phyloP scores from a whole-genome alignment of 2,329 filamentous ascomycete species.

The Madurella mycetomatis region DNA sequence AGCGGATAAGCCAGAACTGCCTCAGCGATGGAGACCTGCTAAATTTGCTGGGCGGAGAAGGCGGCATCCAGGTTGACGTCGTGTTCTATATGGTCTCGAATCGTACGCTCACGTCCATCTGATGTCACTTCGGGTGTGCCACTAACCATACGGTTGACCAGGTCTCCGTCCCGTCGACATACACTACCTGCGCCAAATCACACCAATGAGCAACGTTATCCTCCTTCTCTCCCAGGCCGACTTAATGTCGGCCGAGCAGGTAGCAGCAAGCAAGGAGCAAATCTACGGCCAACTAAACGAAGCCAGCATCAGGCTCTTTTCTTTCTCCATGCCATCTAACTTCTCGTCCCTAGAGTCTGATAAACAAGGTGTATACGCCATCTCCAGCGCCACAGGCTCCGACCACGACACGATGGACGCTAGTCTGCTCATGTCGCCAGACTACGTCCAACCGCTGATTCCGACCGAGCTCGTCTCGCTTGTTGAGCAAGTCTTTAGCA shows the following conservation, averaged over 20 bases:
- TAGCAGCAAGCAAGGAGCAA: slow-evolving; percentile 55
- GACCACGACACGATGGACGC: slow-evolving; percentile 87
- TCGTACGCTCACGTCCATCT: slow-evolving; percentile 45
- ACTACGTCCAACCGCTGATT: slow-evolving; percentile 78
- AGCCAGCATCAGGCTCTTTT: slow-evolving; percentile 60
- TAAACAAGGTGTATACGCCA: slow-evolving; percentile 56
- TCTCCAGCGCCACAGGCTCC: slow-evolving; percentile 68
- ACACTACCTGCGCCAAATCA: slow-evolving; percentile 65
- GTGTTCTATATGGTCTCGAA: slow-evolving; percentile 77
- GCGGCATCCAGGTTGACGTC: slow-evolving; percentile 78
- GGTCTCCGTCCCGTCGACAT: slow-evolving; percentile 61
- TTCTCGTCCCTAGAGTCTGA: slow-evolving; percentile 26
- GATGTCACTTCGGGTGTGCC: not conserved
- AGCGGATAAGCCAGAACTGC: slow-evolving; percentile 58
- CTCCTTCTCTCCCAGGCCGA: slow-evolving; percentile 78
- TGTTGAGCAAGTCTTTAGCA: slow-evolving; percentile 70
- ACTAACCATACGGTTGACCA: slow-evolving; percentile 32
- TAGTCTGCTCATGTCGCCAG: slow-evolving; percentile 85
- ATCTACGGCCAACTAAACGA: slow-evolving; percentile 53
- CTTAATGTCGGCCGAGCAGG: slow-evolving; percentile 54
- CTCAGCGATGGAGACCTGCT: slow-evolving; percentile 71
- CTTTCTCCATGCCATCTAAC: slow-evolving; percentile 48
- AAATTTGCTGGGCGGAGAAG: slow-evolving; percentile 72
- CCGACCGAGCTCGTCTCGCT: slow-evolving; percentile 68
- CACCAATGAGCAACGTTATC: slow-evolving; percentile 75